Evolutionary conservation across 371 early-diverging fungal genomes (phyloP), one percentile per base, ranked within the genome.

Genomic region (Sporodiniella umbellata): DNA sequence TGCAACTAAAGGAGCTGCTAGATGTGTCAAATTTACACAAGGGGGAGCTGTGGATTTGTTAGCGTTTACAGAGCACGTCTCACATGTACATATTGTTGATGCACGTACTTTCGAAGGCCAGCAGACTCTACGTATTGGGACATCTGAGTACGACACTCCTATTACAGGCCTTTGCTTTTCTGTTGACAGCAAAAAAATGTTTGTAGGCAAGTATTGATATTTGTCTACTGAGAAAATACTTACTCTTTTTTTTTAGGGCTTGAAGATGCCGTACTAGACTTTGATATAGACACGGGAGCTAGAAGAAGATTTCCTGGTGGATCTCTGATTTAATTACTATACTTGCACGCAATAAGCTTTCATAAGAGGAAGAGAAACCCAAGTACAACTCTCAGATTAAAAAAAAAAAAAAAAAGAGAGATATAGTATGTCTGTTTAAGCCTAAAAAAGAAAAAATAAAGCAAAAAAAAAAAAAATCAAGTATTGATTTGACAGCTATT

Each of bases 11-110:
- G 90, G 92, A 2, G 93, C 95, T 14, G 81, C 85, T 12, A 74
- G 95, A 40, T 88, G 85, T 60, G 90, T 92, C 25, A 91, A 92
- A 54, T 94, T 92, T 54, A 84, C 91, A 0, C 86, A 86, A 8
- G 71, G 85, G 0, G 89, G 90, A 14, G 84, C 88, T 1, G 75
- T 92, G 26, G 95, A 94, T 75, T 60, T 94, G 23, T 62, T 94
- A 12, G 74, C 86, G 24, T 94, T 78, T 58, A 86, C 85, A 39
- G 95, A 94, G 79, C 95, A 94, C 60, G 84, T 88, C 12, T 88
- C 88, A 0, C 89, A 92, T 69, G 70, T 94, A 23, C 84, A 89
- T 60, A 51, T 94, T 28, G 86, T 93, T 1, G 95, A 94, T 68
- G 89, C 93, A 7, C 72, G 95, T 28, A 90, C 88, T 1, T 94